phyloP scores from a whole-genome alignment of 495 filamentous ascomycete species.

The Stereocaulon alpinum region DNA sequence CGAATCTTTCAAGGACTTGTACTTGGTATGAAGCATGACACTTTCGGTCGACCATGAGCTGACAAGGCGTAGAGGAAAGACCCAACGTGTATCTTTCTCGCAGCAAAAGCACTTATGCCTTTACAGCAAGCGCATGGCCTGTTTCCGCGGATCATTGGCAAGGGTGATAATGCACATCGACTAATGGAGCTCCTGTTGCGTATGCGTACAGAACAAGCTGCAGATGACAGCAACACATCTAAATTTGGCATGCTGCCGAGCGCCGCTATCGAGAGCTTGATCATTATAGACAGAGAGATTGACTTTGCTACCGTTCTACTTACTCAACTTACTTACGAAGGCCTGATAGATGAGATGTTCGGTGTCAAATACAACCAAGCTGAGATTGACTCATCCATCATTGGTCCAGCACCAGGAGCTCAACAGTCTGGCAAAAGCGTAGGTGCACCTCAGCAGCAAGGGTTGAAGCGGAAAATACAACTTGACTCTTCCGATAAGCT shows the following conservation, averaged over 20 bases:
- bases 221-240: conserved; percentile 54
- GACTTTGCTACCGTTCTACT: conserved; percentile 85
- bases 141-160: conserved; percentile 90
- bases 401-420: conserved; percentile 56
- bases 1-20: conserved; percentile 75
- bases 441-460: conserved; percentile 42
- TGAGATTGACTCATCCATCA: conserved; percentile 85
- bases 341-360: conserved; percentile 88
- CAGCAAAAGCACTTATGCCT: conserved; percentile 88
- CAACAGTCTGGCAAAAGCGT: conserved; percentile 46
- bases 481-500: conserved; percentile 85
- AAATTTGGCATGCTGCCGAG: conserved; percentile 75
- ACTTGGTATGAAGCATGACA: conserved; percentile 46
- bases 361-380: conserved; percentile 79
- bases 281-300: conserved; percentile 91
- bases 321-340: conserved; percentile 95
- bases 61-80: conserved; percentile 58
- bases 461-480: conserved; percentile 80
- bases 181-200: conserved; percentile 82
- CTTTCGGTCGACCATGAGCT: conserved; percentile 9
- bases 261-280: conserved; percentile 72
- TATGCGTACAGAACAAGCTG: conserved; percentile 84
- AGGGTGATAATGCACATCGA: conserved; percentile 84
- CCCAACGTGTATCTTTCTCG: conserved; percentile 74
- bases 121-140: conserved; percentile 87